A percentile compares a stretch with the other conserved stretches of the same genome.
phyloP scores from a whole-genome alignment of 768 basidiomycete genomes.

The Rhizopogon sp. region DNA sequence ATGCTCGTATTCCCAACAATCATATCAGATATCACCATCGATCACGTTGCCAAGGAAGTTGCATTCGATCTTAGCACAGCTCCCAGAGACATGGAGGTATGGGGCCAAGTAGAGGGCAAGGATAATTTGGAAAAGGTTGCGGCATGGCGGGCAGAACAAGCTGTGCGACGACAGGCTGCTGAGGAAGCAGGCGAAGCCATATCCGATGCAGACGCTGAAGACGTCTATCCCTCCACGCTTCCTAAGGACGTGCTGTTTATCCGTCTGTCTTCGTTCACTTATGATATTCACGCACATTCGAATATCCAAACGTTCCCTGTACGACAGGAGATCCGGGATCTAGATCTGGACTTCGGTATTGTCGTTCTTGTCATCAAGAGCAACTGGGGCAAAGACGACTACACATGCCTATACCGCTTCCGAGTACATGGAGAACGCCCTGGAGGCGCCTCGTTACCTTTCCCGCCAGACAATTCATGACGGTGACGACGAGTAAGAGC shows the following conservation, averaged over 20 bases:
- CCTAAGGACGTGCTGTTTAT: constrained; percentile 45
- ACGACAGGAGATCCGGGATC: constrained; percentile 54
- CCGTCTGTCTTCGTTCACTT: constrained; percentile 64
- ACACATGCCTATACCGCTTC: constrained; percentile 86
- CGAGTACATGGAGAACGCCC: constrained; percentile 68
- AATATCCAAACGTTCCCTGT: constrained; percentile 80
- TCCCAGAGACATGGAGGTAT: constrained; percentile 84
- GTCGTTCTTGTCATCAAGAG: constrained; percentile 74
- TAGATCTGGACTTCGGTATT: constrained; percentile 80
- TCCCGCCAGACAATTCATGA: constrained; percentile 20
- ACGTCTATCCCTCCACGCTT: constrained; percentile 40
- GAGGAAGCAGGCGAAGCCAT: constrained; percentile 5
- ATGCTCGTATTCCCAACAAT: constrained; percentile 57
- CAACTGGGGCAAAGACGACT: constrained; percentile 83
- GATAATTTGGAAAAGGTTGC: constrained; percentile 63
- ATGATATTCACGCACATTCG: constrained; percentile 46
- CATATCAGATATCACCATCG: constrained; percentile 70
- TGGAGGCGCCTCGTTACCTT: constrained; percentile 35
- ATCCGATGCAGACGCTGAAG: constrained; percentile 22
- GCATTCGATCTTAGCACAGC: constrained; percentile 79
- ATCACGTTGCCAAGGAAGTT: constrained; percentile 82
- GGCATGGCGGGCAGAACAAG: constrained; percentile 48
- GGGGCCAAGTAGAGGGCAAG: constrained; percentile 80
- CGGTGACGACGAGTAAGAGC: background rate
- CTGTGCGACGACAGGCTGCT: constrained; percentile 25